Evolutionary conservation across 2,329 filamentous ascomycete species (phyloP).

Genomic region (Fusarium pseudoanthophilum): DNA sequence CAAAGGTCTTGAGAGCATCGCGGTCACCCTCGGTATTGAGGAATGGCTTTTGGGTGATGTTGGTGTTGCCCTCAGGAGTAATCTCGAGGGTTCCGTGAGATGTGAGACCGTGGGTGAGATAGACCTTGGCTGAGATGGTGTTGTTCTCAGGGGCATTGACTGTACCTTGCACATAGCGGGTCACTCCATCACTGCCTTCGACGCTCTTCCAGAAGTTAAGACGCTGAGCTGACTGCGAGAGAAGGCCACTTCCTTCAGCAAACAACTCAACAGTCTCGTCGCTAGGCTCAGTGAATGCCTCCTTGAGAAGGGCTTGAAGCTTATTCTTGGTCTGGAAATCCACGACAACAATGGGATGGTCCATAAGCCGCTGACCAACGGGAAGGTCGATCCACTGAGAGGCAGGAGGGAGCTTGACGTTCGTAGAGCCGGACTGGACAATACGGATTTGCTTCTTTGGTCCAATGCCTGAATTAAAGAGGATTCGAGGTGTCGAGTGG

Average conservation of each 20-base stretch:
- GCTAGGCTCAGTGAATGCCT: constrained; percentile 44
- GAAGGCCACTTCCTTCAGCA: constrained; percentile 51
- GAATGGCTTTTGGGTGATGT: constrained; percentile 52
- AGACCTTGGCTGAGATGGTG: constrained; percentile 58
- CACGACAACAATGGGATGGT: constrained; percentile 57
- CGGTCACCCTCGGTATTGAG: constrained; percentile 48
- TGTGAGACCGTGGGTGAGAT: constrained; percentile 61
- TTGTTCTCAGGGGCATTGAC: constrained; percentile 56
- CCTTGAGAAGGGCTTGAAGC: constrained; percentile 31
- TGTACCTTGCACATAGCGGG: constrained; percentile 55
- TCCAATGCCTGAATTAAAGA: constrained; percentile 70
- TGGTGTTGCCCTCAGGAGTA: constrained; percentile 52
- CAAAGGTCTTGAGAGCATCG: constrained; percentile 41
- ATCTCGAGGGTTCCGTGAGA: constrained; percentile 58
- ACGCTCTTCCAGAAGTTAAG: constrained; percentile 60
- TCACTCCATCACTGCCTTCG: constrained; percentile 51
- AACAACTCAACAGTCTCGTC: constrained; percentile 46
- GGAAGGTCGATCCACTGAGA: constrained; percentile 68
- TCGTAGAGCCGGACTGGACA: constrained; percentile 57
- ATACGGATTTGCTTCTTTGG: constrained; percentile 67
- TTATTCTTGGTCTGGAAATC: constrained; percentile 44
- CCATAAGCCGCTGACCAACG: constrained; percentile 66
- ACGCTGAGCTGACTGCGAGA: constrained; percentile 57
- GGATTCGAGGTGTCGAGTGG: constrained; percentile 74
- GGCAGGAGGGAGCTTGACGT: constrained; percentile 59